Evolutionary conservation across 805 yeast genomes (phyloP).

Genomic region (Teunomyces stri): DNA sequence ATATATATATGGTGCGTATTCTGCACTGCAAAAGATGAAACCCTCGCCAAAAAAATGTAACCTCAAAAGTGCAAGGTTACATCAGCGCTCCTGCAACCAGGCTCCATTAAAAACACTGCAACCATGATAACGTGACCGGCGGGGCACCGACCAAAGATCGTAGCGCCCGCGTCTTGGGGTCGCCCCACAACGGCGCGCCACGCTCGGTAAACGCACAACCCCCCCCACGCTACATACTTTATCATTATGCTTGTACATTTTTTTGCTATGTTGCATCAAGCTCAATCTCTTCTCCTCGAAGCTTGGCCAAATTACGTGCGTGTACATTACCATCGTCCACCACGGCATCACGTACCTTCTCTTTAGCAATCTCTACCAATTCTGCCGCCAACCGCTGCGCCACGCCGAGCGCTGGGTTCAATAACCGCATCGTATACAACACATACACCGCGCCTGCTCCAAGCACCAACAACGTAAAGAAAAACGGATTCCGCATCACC

Average conservation of each 20-base stretch:
- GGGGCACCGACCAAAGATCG: no score
- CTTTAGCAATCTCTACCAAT: conserved; percentile 54
- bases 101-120: background rate
- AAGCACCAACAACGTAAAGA: conserved; percentile 61
- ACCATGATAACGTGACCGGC: background rate
- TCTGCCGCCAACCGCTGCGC: conserved; percentile 57
- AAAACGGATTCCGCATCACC: conserved; percentile 80
- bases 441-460: conserved; percentile 61
- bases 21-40: background rate
- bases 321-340: conserved; percentile 41
- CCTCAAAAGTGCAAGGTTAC: conserved; percentile 3
- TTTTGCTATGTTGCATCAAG: background rate
- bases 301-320: background rate
- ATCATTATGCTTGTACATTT: no score
- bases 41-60: background rate
- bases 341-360: conserved; percentile 56
- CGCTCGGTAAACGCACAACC: no score
- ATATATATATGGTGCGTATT: conserved; percentile 1
- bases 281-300: background rate
- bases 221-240: no score
- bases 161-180: no score
- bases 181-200: no score
- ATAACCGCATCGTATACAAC: conserved; percentile 65
- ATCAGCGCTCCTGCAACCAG: background rate
- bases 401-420: conserved; percentile 71